These are phyloP conservation scores for Curvularia verruculosa DNA, from an alignment of 2,329 filamentous ascomycete genomes.

Conservation along the genomic window DNA sequence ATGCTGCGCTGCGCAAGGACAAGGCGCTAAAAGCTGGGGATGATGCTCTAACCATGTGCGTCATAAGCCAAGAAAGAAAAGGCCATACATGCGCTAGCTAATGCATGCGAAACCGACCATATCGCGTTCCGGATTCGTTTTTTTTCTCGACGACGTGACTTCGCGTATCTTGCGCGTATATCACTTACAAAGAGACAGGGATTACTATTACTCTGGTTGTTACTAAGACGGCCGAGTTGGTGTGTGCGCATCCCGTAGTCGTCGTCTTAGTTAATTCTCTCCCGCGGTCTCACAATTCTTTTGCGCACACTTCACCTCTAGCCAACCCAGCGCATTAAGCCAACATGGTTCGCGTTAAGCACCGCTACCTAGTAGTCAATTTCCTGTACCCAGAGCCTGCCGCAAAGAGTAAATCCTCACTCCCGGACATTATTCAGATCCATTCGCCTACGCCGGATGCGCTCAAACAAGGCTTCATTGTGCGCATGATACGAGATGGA, in stretches of 20 bases:
- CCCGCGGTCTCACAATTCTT: neutral
- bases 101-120: slow-evolving; percentile 13
- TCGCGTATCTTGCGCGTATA: slow-evolving; percentile 2
- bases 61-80: slow-evolving; percentile 27
- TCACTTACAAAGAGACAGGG: neutral
- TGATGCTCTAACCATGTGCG: slow-evolving; percentile 30
- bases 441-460: slow-evolving; percentile 78
- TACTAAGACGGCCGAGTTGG: neutral
- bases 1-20: slow-evolving; percentile 8
- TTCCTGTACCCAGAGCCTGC: slow-evolving; percentile 78
- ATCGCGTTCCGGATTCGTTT: neutral
- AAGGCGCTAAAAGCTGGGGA: slow-evolving; percentile 30
- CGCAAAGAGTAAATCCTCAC: slow-evolving; percentile 45
- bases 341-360: slow-evolving; percentile 91
- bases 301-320: neutral
- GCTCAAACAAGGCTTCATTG: slow-evolving; percentile 69
- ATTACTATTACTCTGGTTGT: neutral
- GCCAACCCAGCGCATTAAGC: neutral
- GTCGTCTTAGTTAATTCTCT: neutral
- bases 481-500: slow-evolving; percentile 64
- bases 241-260: neutral
- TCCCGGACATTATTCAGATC: slow-evolving; percentile 70
- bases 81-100: slow-evolving; percentile 8
- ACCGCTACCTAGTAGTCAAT: slow-evolving; percentile 93
- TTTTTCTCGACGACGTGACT: slow-evolving; percentile 3